Base-by-base conservation (phyloP, 371 early-diverging fungal genomes). In the Mucor irregularis region DNA sequence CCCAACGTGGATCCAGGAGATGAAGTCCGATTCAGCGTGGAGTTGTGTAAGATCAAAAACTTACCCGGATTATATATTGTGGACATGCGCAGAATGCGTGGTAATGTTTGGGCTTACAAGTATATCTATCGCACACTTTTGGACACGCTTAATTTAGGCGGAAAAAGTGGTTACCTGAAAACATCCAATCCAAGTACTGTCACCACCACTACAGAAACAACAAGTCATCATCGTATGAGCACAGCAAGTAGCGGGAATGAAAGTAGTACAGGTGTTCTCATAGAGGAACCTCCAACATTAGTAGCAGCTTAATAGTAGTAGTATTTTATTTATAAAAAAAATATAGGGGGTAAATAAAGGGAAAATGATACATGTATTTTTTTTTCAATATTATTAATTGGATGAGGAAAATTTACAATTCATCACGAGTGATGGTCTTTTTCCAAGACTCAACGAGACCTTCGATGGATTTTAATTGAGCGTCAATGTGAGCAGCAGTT, bases 41-140 rank as follows among this genome's bases (percentile, higher is more conserved):
- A 95, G 71, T 58, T 97, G 30, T 93, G 94, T 74, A 86, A 84
- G 59, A 87, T 97, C 68, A 91, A 92, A 72, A 94, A 94, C 68
- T 67, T 95, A 51, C 85, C 82, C 35, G 92, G 90, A 24, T 81
- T 95, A n/a, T 92, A 89, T 71, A 90, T 94, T 58, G 94, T 97
- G 30, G 92, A 93, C 63, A 85, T 97, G 66, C 86, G 93, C 62
- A 86, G 97, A 45, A 76, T 90, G 74, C 84, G 89, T 56, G 97
- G 97, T 52, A 94, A 93, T 69, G 83, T 91, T 26, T 96, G 96
- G 97, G 83, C 86, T 0, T 96, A 94, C 82, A 95, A 95, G 80
- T 86, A 85, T 61, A 64, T 97, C 22, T 96, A 96, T 71, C 87
- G 94, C 60, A 74, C 80, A 7, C 65, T 87, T 22, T 61, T 90